Base-by-base conservation (phyloP, 176 grass and related monocot species). In the Bothriochloa decipiens region DNA sequence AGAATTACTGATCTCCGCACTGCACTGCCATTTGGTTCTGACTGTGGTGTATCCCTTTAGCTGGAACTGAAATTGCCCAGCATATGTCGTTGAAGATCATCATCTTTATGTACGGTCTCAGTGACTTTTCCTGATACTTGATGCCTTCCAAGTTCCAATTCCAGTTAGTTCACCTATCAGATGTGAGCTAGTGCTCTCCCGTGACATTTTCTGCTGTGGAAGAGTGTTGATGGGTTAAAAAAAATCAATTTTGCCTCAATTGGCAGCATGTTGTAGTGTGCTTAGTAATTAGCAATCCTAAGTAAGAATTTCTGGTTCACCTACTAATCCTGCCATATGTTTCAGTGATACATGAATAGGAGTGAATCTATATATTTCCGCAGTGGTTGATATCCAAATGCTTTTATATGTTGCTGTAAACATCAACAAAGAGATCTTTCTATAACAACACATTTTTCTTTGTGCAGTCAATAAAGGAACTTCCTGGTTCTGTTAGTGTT, bases 401-500 rank as follows among this genome's bases (percentile, higher is more conserved):
- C 27, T 28, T 75, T 69, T 78, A 69, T 42, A 75, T 8, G 20
- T 40, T 53, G 27, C 15, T 45, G 8, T 28, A 49, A 85, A 81
- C n/a, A 76, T 60, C 23, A 64, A 63, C 23, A 28, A 15, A 87
- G 75, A 87, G 74, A 3, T 45, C 41, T 81, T 11, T 79, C 3
- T 66, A 41, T 71, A 80, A 42, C 45, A 16, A 65, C 11, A 77
- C n/a, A 36, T 77, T 72, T 77, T 78, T 86, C 79, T 78, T 86
- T 87, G 58, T 79, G 74, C 74, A 99, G 93, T 85, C 91, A 72
- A 78, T 99, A 73, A 94, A 92, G 70, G 96, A 92, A 60, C 88
- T 99, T 86, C 96, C 96, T 86, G 91, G 85, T 75, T 80, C 86
- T 47, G 79, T 92, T 60, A 94, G 77, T 58, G 91, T 96, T 65